These are phyloP conservation scores for Amaranthus tricolor DNA, from an alignment of 179 eudicot genomes.

Conservation along the genomic window DNA sequence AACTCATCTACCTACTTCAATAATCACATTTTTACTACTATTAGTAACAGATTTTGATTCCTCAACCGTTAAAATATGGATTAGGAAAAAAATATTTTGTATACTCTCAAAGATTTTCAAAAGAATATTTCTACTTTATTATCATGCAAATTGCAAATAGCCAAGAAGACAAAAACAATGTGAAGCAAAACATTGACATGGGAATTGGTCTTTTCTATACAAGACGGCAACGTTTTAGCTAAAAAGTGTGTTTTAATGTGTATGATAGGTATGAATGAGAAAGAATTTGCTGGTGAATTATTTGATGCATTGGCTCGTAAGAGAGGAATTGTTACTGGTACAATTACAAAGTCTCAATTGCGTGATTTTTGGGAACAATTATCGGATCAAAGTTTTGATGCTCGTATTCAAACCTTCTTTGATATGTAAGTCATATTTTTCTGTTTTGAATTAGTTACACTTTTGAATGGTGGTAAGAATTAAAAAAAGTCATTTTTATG, in stretches of 20 bases:
- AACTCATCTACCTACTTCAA: too few species aligned
- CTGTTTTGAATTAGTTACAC: too few species aligned
- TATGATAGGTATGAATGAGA: constrained; percentile 83
- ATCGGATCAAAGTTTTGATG: constrained; percentile 87
- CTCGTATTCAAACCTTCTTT: constrained; percentile 85
- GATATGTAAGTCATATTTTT: constrained; percentile 58
- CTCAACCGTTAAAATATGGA: neutral
- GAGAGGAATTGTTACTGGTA: constrained; percentile 51
- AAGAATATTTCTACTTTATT: too few species aligned
- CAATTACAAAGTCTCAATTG: constrained; percentile 61
- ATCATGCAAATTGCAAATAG: neutral
- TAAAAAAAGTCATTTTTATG: too few species aligned
- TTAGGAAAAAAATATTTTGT: too few species aligned
- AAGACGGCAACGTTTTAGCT: constrained; percentile 4
- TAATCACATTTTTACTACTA: neutral
- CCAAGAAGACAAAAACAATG: too few species aligned
- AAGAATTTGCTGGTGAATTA: constrained; percentile 84
- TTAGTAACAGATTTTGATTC: constrained; percentile 8
- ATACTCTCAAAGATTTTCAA: too few species aligned
- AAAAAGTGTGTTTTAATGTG: neutral
- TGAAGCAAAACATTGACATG: too few species aligned
- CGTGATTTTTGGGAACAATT: constrained; percentile 94
- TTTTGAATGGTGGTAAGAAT: too few species aligned
- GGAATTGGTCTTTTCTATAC: too few species aligned
- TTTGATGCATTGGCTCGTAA: constrained; percentile 81